Base-by-base conservation (phyloP, 1,284 basidiomycete species). In the Tremellales sp. region DNA sequence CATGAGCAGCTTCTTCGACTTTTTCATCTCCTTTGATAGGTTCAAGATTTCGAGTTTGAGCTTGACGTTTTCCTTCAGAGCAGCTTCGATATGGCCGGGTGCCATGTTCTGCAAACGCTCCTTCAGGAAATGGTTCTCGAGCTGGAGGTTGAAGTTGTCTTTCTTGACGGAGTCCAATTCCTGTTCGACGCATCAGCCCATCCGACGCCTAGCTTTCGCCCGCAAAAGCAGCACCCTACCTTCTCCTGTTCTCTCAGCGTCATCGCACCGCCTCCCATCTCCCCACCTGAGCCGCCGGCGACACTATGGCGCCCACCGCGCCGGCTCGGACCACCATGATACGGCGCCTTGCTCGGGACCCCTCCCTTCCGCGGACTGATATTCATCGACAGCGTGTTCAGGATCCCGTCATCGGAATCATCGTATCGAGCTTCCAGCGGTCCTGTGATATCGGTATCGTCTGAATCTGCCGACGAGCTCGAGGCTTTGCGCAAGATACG, bases 181-280 rank as follows among this genome's bases (percentile, higher is more conserved):
- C 90, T 94, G 60, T 10, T 33, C 2, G 14, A 29, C 34, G 42
- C 27, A 33, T 19, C 10, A 26, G 18, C 32, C 8, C 5, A 36
- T 21, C n/a, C 10, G 19, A 31, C 16, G 22, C 28, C 16, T 19
- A 18, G 16, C 31, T 45, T 31, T 24, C 18, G 8, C 5, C 12
- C 29, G n/a, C 18, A 26, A 9, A 46, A 28, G 2, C 26, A 35
- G 32, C 32, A 26, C 71, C 78, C 48, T 61, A 90, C 91, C 80
- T 95, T 92, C 74, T 95, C 91, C 69, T 97, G 92, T 68, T 95
- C 92, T 8, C 90, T 78, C 13, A 97, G 76, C 0, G 91, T 93
- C 57, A 94, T 61, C 18, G 61, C 61, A 51, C 48, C 65, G 40
- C 43, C 58, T 7, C 43, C 44, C 3, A 46, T 48, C 6, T 52